phyloP scores from a whole-genome alignment of 2,329 filamentous ascomycete genomes.

The Paracoccidioides brasiliensis region DNA sequence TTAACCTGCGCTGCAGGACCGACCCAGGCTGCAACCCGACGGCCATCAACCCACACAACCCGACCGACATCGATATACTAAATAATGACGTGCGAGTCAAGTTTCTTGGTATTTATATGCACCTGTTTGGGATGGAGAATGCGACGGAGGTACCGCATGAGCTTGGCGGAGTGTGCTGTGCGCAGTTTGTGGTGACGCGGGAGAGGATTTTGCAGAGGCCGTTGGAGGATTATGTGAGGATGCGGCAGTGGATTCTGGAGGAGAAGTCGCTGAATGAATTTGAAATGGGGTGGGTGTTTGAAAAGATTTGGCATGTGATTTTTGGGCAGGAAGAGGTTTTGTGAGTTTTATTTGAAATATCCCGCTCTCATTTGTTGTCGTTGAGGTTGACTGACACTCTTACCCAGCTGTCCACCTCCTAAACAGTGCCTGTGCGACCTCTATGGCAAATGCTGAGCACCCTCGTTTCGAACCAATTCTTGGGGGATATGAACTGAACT shows the following conservation, averaged over 20 bases:
- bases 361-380: too few species aligned
- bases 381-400: not conserved
- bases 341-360: conserved; percentile 15
- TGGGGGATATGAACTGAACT: too few species aligned
- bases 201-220: conserved; percentile 39
- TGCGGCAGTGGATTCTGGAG: conserved; percentile 44
- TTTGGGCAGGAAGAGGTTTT: conserved; percentile 32
- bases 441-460: too few species aligned
- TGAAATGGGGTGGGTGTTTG: conserved; percentile 46
- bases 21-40: conserved; percentile 38
- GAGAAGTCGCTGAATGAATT: conserved; percentile 36
- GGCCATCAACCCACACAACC: conserved; percentile 21
- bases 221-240: conserved; percentile 41
- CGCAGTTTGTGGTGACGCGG: conserved; percentile 50
- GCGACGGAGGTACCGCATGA: conserved; percentile 3
- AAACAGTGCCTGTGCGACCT: conserved; percentile 1
- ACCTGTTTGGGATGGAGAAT: conserved; percentile 20
- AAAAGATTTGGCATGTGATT: conserved; percentile 53
- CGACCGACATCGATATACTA: conserved; percentile 9
- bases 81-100: conserved; percentile 14
- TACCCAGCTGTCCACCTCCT: conserved; percentile 4
- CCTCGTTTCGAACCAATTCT: too few species aligned
- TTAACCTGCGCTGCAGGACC: conserved; percentile 49
- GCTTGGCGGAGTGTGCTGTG: conserved; percentile 48
- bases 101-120: conserved; percentile 13